Base-by-base conservation (phyloP, 2,329 filamentous ascomycete genomes). In the Catunica adiposa region DNA sequence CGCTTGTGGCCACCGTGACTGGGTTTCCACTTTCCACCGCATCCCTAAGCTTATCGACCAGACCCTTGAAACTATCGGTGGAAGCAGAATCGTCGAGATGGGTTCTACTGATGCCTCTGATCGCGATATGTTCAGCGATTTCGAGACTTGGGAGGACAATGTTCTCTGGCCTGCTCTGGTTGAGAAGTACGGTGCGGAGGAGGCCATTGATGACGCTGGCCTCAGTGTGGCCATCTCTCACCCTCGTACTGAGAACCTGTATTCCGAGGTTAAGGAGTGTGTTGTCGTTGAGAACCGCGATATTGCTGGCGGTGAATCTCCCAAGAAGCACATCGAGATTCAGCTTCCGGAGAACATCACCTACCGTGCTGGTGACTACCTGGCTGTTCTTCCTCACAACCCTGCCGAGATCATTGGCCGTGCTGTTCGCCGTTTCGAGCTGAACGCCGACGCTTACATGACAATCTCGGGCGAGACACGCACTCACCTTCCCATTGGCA, bases 281-380 rank as follows among this genome's bases (percentile, higher is more conserved):
- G 67, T 76, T 1, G 79, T 86, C 1, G 59, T 80, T 0, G 70
- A 73, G 6, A 73, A 76, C 44, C 69, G 68, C 50, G 64, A 70
- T 0, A 68, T 86, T 34, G 79, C 73, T 0, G 67, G 70, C 1
- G 72, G 69, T 0, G 73, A 71, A 25, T 70, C 77, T 0, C 69
- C 70, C 38, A 88, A 87, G 70, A 76, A 77, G 23, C 75, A 83
- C 59, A 75, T 87, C 20, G 79, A 80, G 60, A 78, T 89, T 34
- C 76, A 79, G 58, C 72, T 90, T 1, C 85, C 86, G 0, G 75
- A 72, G 0, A 77, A 75, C 53, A 73, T 79, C 71, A 74, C 73
- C 0, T 90, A 89, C 67, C 74, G 76, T 40, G 77, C 82, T 1
- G 86, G 86, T 14, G 86, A 90, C 63, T 90, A 92, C 64, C 74